Conservation (phyloP, 2,329 filamentous ascomycete genomes). For the Aspergillus glaucus region DNA sequence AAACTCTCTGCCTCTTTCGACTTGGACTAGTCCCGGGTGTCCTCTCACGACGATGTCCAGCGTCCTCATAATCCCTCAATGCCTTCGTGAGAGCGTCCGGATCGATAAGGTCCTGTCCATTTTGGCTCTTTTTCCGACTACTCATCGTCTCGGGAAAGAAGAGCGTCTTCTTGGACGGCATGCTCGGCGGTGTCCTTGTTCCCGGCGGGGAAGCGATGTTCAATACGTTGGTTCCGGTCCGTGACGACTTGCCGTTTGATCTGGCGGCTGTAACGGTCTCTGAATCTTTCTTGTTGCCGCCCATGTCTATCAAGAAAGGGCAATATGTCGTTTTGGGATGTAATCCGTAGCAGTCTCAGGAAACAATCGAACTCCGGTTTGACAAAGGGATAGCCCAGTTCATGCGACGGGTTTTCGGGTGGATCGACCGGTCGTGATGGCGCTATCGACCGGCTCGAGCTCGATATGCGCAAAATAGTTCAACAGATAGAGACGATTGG, state of each 20-base stretch:
- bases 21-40: slow-evolving; percentile 62
- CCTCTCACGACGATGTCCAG: slow-evolving; percentile 52
- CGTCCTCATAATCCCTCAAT: slow-evolving; percentile 56
- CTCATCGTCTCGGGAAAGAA: slow-evolving; percentile 26
- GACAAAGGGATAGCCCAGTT: slow-evolving; percentile 3
- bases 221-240: slow-evolving; percentile 17
- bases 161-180: slow-evolving; percentile 42
- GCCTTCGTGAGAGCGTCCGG: slow-evolving; percentile 55
- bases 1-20: slow-evolving; percentile 61
- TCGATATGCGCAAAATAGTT: too few relatives aligned
- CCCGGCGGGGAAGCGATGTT: slow-evolving; percentile 47
- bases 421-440: neutral
- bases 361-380: slow-evolving; percentile 12
- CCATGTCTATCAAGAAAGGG: slow-evolving; percentile 11
- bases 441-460: neutral
- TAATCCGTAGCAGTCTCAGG: slow-evolving; percentile 1
- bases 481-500: too few relatives aligned
- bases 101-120: slow-evolving; percentile 50
- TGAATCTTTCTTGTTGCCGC: slow-evolving; percentile 14
- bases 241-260: slow-evolving; percentile 16
- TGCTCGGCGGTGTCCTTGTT: slow-evolving; percentile 56
- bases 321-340: neutral
- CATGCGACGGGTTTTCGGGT: slow-evolving; percentile 17
- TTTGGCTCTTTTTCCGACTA: slow-evolving; percentile 21
- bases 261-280: slow-evolving; percentile 12